Evolutionary conservation across 805 yeast species (phyloP).

Genomic region (Myxozyma melibiosi): DNA sequence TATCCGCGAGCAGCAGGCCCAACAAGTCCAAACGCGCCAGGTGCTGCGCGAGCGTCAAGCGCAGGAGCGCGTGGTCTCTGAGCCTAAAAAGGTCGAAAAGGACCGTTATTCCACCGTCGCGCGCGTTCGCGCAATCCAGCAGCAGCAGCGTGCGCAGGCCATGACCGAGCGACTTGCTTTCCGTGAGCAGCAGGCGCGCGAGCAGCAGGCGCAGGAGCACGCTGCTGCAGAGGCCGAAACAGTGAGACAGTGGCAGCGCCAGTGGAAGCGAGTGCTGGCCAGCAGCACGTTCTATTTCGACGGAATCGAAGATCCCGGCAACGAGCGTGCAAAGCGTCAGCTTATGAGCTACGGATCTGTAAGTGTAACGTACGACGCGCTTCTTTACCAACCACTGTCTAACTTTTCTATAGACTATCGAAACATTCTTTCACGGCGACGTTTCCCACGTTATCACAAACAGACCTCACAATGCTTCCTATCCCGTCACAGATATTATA

Average conservation of each 20-base stretch:
- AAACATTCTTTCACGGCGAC: conserved; percentile 59
- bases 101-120: no score
- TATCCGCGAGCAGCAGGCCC: no score
- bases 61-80: no score
- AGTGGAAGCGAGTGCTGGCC: conserved; percentile 65
- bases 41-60: no score
- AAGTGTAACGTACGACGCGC: conserved; percentile 43
- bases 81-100: no score
- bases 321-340: conserved; percentile 38
- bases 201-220: conserved; percentile 9
- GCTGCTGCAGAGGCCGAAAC: conserved; percentile 16
- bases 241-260: conserved; percentile 55
- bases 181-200: conserved; percentile 6
- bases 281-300: conserved; percentile 66
- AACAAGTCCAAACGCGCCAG: no score
- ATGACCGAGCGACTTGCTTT: no score
- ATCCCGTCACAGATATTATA: conserved; percentile 60
- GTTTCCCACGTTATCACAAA: conserved; percentile 80
- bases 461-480: conserved; percentile 51
- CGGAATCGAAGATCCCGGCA: conserved; percentile 42
- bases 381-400: conserved; percentile 10
- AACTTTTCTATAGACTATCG: conserved; percentile 44
- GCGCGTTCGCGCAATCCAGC: conserved; percentile 7
- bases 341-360: conserved; percentile 42
- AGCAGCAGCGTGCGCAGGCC: no score